Evolutionary conservation across 371 early-diverging fungal genomes (phyloP), one percentile per base, ranked within the genome.

Genomic region (Actinomortierella wolfii): DNA sequence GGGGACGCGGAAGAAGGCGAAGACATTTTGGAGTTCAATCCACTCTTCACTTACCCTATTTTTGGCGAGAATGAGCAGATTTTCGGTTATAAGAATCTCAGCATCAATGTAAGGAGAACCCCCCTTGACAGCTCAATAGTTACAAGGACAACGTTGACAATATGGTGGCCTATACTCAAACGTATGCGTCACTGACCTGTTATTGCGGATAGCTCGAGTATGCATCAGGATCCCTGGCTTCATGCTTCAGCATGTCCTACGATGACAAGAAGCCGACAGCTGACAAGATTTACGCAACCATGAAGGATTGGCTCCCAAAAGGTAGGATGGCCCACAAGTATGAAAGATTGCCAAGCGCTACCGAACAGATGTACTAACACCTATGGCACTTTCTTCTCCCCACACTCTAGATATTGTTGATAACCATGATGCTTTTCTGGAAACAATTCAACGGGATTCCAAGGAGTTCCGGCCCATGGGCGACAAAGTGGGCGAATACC

Each of bases 1-100:
- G 50, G 46, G 13, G 61, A 59, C 0, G 78, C 65, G 14, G 71
- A 67, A 6, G 71, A 70, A 2, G 67, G 56, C n/a, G 54, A 61
- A 9, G 60, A 68, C 21, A 59, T 60, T 28, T 48, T 60, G 6
- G 67, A 65, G 14, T 89, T 89, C 68, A 81, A 83, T 45, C 95
- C 95, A 5, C 81, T 76, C 21, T 95, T 90, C 67, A 94, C 96
- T 4, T 95, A 95, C 71, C 89, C 92, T 17, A 83, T 97, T 42
- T 95, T 92, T 79, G 97, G 97, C n/a, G 87, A 90, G 50, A 90
- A 93, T 45, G 91, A 93, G 66, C 84, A 87, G 25, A 86, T 93
- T 4, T 94, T 90, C 66, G 97, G 97, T 17, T 97, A 93, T 79
- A 92, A 91, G 71, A 85, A 87, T 43, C 77, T 94, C 54, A 57